Conservation (phyloP, 1,284 basidiomycete genomes). For the Tilletia caries region DNA sequence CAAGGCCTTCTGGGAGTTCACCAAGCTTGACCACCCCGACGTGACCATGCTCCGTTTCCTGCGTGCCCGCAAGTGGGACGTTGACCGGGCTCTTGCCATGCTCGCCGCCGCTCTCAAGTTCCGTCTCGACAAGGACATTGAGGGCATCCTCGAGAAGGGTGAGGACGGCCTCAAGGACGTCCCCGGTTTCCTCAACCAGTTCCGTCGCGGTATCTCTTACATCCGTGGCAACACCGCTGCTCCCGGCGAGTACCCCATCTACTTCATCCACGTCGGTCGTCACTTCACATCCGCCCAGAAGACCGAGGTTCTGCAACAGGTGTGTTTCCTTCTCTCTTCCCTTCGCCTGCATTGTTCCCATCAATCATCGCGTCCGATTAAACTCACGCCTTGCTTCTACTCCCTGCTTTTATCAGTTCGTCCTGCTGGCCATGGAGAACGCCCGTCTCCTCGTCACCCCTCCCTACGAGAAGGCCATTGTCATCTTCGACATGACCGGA, state of each 20-base stretch:
- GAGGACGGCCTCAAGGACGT: conserved; percentile 52
- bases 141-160: conserved; percentile 48
- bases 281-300: conserved; percentile 52
- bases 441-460: conserved; percentile 47
- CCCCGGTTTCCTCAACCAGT: conserved; percentile 53
- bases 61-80: conserved; percentile 53
- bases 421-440: conserved; percentile 51
- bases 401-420: conserved; percentile 28
- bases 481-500: conserved; percentile 51
- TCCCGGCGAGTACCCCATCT: conserved; percentile 49
- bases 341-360: not conserved
- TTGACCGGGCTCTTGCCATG: conserved; percentile 53
- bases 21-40: conserved; percentile 46
- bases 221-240: conserved; percentile 48
- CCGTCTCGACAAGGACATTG: conserved; percentile 52
- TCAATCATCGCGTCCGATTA: no score
- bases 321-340: not conserved
- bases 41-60: conserved; percentile 51
- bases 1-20: conserved; percentile 44
- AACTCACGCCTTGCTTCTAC: not conserved
- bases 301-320: conserved; percentile 47
- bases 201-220: conserved; percentile 53
- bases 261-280: conserved; percentile 53
- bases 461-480: conserved; percentile 48
- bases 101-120: conserved; percentile 51